phyloP scores from a whole-genome alignment of 2,329 filamentous ascomycete genomes.

The Colletotrichum ledebouriae region DNA sequence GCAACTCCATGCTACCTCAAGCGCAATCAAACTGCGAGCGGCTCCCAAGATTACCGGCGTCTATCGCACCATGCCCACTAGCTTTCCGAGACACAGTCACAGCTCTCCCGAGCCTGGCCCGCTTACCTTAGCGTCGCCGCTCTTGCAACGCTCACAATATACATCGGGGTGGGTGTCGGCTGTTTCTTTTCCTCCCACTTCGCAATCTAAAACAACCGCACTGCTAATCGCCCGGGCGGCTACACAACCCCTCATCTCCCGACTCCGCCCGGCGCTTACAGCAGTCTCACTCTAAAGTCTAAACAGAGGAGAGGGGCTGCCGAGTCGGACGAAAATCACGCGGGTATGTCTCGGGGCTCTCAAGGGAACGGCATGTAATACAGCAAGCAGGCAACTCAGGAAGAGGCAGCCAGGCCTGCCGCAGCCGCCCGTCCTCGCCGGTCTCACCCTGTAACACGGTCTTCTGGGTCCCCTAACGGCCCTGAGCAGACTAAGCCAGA shows the following conservation, averaged over 20 bases:
- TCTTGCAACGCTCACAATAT: too few species aligned
- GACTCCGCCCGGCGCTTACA: slow-evolving; percentile 40
- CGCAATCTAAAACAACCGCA: slow-evolving; percentile 35
- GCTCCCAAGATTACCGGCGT: slow-evolving; percentile 37
- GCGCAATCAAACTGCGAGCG: slow-evolving; percentile 27
- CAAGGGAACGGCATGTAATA: neutral
- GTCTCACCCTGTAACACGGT: slow-evolving; percentile 34
- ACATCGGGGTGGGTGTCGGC: slow-evolving; percentile 6
- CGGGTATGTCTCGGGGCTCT: slow-evolving; percentile 8
- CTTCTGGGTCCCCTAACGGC: too few species aligned
- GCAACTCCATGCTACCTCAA: neutral
- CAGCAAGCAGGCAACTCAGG: neutral
- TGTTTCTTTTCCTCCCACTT: slow-evolving; percentile 18
- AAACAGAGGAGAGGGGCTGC: neutral
- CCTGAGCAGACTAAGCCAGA: neutral
- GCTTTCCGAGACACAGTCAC: slow-evolving; percentile 24
- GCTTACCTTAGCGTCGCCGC: neutral
- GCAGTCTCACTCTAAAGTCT: neutral
- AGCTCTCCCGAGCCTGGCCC: neutral
- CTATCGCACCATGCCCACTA: slow-evolving; percentile 32
- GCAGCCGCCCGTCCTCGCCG: slow-evolving; percentile 15
- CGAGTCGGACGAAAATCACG: neutral
- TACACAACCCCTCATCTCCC: slow-evolving; percentile 14
- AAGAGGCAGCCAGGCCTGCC: slow-evolving; percentile 4
- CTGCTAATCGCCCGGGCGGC: slow-evolving; percentile 43